A percentile compares a stretch with the other conserved stretches of the same genome.
Evolutionary conservation across 1,284 basidiomycete genomes (phyloP).

Genomic region (Serendipita sp.): DNA sequence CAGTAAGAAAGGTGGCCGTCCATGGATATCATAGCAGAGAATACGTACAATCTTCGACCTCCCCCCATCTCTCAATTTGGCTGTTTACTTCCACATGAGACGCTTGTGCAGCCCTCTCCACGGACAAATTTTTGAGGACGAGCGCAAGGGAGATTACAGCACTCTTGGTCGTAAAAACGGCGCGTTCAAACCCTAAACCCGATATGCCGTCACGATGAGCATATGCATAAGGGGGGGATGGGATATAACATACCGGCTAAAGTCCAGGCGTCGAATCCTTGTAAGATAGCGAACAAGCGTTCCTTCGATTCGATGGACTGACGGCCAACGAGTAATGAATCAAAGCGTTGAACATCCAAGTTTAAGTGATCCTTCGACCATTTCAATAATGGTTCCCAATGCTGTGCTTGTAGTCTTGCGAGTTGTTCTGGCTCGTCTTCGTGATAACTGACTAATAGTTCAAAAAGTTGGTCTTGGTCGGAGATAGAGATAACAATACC

Average conservation of each 20-base stretch:
- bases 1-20: constrained; percentile 7
- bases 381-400: constrained; percentile 80
- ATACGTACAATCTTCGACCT: constrained; percentile 91
- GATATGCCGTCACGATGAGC: background rate
- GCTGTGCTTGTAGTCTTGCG: constrained; percentile 65
- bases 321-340: constrained; percentile 50
- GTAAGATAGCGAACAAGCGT: constrained; percentile 44
- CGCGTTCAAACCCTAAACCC: constrained; percentile 72
- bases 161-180: constrained; percentile 82
- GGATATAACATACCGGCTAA: constrained; percentile 55
- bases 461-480: background rate
- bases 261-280: constrained; percentile 64
- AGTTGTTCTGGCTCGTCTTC: constrained; percentile 63
- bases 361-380: constrained; percentile 62
- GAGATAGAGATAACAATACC: constrained; percentile 34
- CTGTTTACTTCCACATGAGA: constrained; percentile 88
- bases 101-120: constrained; percentile 74
- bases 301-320: constrained; percentile 57
- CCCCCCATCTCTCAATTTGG: constrained; percentile 94
- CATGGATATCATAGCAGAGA: no score
- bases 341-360: constrained; percentile 51
- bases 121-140: constrained; percentile 58
- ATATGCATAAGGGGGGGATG: background rate
- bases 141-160: constrained; percentile 82
- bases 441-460: constrained; percentile 49